These are phyloP conservation scores for Phialophora expanda DNA, from an alignment of 2,329 filamentous ascomycete genomes.

Conservation along the genomic window DNA sequence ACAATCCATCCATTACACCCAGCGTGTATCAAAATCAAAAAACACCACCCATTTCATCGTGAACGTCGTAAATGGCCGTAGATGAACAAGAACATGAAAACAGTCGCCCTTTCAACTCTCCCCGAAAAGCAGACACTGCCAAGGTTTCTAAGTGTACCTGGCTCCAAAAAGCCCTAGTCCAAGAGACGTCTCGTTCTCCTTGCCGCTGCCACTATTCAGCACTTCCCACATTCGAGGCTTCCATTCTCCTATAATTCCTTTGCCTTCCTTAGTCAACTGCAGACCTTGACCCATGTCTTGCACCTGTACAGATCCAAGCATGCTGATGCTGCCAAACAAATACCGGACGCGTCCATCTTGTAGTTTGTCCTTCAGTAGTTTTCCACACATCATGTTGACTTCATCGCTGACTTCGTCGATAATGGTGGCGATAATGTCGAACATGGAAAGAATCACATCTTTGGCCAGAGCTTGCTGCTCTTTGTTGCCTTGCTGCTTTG, in stretches of 20 bases:
- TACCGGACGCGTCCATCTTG: constrained; percentile 30
- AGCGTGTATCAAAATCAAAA: background rate
- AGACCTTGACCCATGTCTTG: constrained; percentile 36
- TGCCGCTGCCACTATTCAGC: constrained; percentile 38
- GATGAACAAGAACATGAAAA: constrained; percentile 3
- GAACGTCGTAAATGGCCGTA: constrained; percentile 3
- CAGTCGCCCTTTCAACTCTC: background rate
- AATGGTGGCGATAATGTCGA: constrained; percentile 53
- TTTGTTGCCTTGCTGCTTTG: constrained; percentile 17
- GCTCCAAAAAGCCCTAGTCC: constrained; percentile 39
- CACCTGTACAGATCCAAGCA: constrained; percentile 30
- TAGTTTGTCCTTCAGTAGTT: constrained; percentile 49
- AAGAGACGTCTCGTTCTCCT: constrained; percentile 37
- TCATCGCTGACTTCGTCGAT: constrained; percentile 54
- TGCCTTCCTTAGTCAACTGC: constrained; percentile 35
- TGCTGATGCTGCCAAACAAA: constrained; percentile 37
- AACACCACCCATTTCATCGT: background rate
- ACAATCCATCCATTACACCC: background rate
- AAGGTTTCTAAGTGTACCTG: constrained; percentile 23
- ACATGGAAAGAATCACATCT: constrained; percentile 42
- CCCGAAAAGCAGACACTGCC: background rate
- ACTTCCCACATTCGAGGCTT: constrained; percentile 40
- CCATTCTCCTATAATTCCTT: constrained; percentile 37
- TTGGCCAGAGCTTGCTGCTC: constrained; percentile 29
- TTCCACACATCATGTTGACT: constrained; percentile 49